Evolutionary conservation across 2,329 filamentous ascomycete species (phyloP).

Genomic region (Arthrobotrys entomopaga): DNA sequence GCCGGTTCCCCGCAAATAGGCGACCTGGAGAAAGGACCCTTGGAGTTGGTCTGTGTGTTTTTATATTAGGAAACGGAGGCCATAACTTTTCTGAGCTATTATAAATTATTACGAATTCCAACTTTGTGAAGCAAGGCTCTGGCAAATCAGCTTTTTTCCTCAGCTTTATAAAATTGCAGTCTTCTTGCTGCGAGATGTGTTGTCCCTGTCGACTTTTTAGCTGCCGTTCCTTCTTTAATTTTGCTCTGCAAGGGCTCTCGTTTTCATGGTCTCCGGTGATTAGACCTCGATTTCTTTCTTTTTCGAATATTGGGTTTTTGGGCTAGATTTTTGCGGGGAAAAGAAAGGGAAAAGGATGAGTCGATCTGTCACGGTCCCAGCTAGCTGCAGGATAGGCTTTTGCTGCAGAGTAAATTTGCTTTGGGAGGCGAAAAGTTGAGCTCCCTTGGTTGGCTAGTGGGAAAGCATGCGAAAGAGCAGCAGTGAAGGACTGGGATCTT

Average conservation of each 20-base stretch:
- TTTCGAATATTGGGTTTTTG: neutral
- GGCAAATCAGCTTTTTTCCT: conserved; percentile 18
- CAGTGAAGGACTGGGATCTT: conserved; percentile 22
- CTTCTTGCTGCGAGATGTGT: conserved; percentile 54
- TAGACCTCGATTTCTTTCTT: neutral
- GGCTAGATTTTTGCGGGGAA: conserved; percentile 44
- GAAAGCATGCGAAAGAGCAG: conserved; percentile 16
- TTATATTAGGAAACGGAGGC: conserved; percentile 44
- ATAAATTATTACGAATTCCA: conserved; percentile 51
- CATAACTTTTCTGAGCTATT: conserved; percentile 41
- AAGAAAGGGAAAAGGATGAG: conserved; percentile 28
- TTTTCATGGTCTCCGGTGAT: conserved; percentile 16
- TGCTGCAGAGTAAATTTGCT: conserved; percentile 20
- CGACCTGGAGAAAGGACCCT: conserved; percentile 29
- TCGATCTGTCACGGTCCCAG: conserved; percentile 39
- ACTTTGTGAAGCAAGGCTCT: conserved; percentile 27
- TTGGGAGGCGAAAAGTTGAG: conserved; percentile 41
- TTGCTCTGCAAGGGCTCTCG: conserved; percentile 30
- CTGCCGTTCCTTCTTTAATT: conserved; percentile 32
- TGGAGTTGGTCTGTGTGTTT: conserved; percentile 35
- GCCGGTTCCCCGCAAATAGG: conserved; percentile 54
- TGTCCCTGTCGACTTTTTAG: conserved; percentile 43
- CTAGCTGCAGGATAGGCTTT: conserved; percentile 35
- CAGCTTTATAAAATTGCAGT: conserved; percentile 39
- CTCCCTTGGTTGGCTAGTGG: conserved; percentile 34